Evolutionary conservation across 768 basidiomycete genomes (phyloP).

Genomic region (Trametopsis cervina): DNA sequence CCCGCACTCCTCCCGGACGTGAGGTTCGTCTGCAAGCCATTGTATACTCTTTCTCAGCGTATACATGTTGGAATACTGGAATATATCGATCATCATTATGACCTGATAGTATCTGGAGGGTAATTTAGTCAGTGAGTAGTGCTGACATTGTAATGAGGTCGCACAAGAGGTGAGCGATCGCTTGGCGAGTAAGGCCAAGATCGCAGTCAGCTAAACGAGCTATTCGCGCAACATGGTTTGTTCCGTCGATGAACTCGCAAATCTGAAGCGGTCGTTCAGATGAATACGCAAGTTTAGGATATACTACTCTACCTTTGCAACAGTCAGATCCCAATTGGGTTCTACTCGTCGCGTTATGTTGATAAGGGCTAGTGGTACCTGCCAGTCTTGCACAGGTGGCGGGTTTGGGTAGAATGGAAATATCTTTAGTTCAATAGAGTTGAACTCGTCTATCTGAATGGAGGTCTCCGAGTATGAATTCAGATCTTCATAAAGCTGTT

Average conservation of each 20-base stretch:
- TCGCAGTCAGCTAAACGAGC: slow-evolving; percentile 90
- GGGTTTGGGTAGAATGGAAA: slow-evolving; percentile 98
- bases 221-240: slow-evolving; percentile 86
- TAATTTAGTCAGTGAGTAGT: neutral
- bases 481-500: slow-evolving; percentile 94
- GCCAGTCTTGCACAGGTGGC: slow-evolving; percentile 85
- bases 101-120: slow-evolving; percentile 86
- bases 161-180: slow-evolving; percentile 88
- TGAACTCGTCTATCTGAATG: slow-evolving; percentile 85
- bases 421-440: slow-evolving; percentile 92
- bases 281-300: too few species aligned
- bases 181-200: slow-evolving; percentile 70
- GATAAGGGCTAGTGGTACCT: slow-evolving; percentile 88
- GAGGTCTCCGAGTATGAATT: slow-evolving; percentile 97
- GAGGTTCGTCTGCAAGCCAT: slow-evolving; percentile 78
- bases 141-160: slow-evolving; percentile 18
- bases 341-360: slow-evolving; percentile 76
- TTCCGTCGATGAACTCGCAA: slow-evolving; percentile 79
- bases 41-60: slow-evolving; percentile 81
- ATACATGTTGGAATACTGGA: slow-evolving; percentile 98
- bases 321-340: slow-evolving; percentile 94
- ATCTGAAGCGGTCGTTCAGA: slow-evolving; percentile 49
- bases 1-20: slow-evolving; percentile 88
- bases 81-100: slow-evolving; percentile 94
- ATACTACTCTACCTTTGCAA: slow-evolving; percentile 55